Evolutionary conservation across 2,329 filamentous ascomycete genomes (phyloP).

Genomic region (Lasiodiplodia citricola): DNA sequence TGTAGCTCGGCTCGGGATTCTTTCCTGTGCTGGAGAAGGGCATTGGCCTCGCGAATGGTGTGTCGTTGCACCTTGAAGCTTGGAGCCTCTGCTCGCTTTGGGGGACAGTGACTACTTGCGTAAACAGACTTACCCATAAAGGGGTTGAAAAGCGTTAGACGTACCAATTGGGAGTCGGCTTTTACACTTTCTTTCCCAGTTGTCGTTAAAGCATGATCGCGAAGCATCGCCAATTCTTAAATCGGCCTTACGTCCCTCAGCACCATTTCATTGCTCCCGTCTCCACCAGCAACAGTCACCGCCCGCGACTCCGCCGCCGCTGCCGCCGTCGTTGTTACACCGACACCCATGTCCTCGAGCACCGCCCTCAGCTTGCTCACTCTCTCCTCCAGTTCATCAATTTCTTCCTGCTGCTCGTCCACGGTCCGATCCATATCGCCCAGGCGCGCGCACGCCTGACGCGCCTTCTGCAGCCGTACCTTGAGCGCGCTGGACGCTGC

Average conservation of each 20-base stretch:
- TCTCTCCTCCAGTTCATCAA: constrained; percentile 67
- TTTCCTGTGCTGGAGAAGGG: neutral
- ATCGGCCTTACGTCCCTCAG: neutral
- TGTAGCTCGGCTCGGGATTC: neutral
- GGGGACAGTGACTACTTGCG: neutral
- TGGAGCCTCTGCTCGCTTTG: neutral
- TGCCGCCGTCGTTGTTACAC: neutral
- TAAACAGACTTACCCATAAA: neutral
- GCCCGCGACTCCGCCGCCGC: neutral
- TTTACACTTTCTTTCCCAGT: neutral
- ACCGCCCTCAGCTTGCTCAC: constrained; percentile 64
- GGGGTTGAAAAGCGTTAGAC: neutral
- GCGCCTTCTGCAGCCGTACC: constrained; percentile 81
- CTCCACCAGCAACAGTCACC: neutral
- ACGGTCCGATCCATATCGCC: constrained; percentile 72
- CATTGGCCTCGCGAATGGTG: neutral
- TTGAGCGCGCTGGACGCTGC: constrained; percentile 79
- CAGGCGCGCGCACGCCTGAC: constrained; percentile 67
- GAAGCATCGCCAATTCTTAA: neutral
- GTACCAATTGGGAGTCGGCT: neutral
- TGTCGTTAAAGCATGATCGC: neutral
- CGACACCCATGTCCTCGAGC: constrained; percentile 38
- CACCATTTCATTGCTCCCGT: neutral
- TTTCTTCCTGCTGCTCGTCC: constrained; percentile 74
- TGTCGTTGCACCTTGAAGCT: neutral